A percentile compares a stretch with the other conserved stretches of the same genome.
Conservation (phyloP, 192 early-diverging fungal genomes). For the Lobulomyces angularis region DNA sequence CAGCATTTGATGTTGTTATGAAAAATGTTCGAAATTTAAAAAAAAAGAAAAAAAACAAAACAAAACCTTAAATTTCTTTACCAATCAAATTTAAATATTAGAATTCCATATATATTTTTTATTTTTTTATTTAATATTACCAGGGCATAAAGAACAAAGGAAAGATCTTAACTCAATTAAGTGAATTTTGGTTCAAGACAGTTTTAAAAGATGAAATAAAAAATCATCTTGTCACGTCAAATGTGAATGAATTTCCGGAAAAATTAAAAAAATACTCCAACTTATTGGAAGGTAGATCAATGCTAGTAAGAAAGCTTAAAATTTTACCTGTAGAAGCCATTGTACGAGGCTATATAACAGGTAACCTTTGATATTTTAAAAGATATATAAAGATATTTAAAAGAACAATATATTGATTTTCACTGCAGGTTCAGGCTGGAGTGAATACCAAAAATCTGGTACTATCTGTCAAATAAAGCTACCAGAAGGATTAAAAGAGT, state of each 20-base stretch:
- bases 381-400: not conserved
- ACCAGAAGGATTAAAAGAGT: conserved; percentile 67
- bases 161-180: conserved; percentile 91
- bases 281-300: conserved; percentile 78
- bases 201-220: conserved; percentile 75
- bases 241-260: conserved; percentile 85
- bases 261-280: conserved; percentile 74
- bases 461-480: conserved; percentile 88
- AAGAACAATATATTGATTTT: too few relatives aligned
- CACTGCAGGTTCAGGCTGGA: conserved; percentile 72
- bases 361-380: too few relatives aligned
- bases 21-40: conserved; percentile 61
- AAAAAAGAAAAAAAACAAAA: too few relatives aligned
- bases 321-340: conserved; percentile 96
- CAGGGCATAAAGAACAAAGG: conserved; percentile 92
- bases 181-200: conserved; percentile 85
- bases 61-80: conserved; percentile 1
- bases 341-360: conserved; percentile 93
- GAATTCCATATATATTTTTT: not conserved
- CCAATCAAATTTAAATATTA: conserved; percentile 1
- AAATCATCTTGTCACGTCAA: conserved; percentile 90
- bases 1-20: conserved; percentile 98
- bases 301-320: conserved; percentile 82
- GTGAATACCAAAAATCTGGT: conserved; percentile 83
- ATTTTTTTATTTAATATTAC: conserved; percentile 1